Conservation (phyloP, 768 basidiomycete species). For the Udeniomyces megalosporus region DNA sequence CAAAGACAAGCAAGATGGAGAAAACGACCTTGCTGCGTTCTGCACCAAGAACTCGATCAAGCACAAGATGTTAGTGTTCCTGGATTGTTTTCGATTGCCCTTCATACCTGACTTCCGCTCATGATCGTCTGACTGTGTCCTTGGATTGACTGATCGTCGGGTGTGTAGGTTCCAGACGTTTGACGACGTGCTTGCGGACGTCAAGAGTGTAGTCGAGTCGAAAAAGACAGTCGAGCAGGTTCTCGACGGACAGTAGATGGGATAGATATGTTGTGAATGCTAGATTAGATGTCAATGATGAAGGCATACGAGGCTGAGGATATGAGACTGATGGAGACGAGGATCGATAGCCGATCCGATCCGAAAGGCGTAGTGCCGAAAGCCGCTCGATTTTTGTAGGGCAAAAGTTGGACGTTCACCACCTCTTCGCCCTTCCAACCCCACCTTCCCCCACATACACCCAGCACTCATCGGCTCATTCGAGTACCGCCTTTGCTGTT, state of each 20-base stretch:
- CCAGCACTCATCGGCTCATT: no score
- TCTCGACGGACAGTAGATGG: background rate
- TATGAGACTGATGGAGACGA: no score
- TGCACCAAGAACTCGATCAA: constrained; percentile 35
- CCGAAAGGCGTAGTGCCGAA: background rate
- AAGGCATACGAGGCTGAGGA: no score
- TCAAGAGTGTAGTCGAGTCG: constrained; percentile 56
- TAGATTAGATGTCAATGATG: no score
- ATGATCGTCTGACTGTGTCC: background rate
- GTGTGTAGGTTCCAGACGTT: constrained; percentile 53
- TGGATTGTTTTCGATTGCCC: background rate
- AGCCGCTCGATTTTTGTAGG: background rate
- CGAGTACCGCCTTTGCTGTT: no score
- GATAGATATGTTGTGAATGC: no score
- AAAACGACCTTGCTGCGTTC: constrained; percentile 73
- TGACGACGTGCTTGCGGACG: constrained; percentile 28
- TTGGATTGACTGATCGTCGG: constrained; percentile 32
- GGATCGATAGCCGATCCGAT: background rate
- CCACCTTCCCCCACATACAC: background rate
- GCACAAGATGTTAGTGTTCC: no score
- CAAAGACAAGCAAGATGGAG: constrained; percentile 54
- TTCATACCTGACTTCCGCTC: background rate
- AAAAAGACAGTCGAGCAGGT: constrained; percentile 44
- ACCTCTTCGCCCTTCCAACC: background rate
- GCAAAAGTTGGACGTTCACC: background rate